These are phyloP conservation scores for Xylaria flabelliformis DNA, from an alignment of 495 filamentous ascomycete species.

Conservation along the genomic window DNA sequence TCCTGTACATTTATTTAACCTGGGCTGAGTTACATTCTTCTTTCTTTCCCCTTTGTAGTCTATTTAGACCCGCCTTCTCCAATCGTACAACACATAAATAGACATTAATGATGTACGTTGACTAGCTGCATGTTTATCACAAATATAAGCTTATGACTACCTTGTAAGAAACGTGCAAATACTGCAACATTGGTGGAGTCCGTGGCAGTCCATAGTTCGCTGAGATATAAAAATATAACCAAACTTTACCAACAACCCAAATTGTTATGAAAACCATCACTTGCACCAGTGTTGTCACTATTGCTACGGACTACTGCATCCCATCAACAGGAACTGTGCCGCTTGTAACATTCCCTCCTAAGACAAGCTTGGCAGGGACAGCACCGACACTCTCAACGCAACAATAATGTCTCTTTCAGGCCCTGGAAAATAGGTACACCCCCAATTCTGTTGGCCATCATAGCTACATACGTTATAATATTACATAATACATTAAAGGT, in stretches of 20 bases:
- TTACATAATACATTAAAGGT: too few relatives aligned
- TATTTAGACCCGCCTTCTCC: constrained; percentile 13
- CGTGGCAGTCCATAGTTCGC: not conserved
- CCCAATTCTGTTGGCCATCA: not conserved
- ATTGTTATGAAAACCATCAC: constrained; percentile 2
- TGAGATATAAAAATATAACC: not conserved
- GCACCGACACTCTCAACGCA: constrained; percentile 12
- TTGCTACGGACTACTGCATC: too few relatives aligned
- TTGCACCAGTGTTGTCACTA: too few relatives aligned
- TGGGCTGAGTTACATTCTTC: constrained; percentile 15
- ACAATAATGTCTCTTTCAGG: constrained; percentile 13
- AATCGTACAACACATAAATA: constrained; percentile 15
- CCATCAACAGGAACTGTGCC: constrained; percentile 1
- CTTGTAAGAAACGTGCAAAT: not conserved
- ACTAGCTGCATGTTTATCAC: not conserved
- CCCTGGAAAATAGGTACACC: constrained; percentile 1
- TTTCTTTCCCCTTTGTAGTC: constrained; percentile 15
- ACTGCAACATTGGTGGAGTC: not conserved
- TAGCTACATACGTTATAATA: not conserved
- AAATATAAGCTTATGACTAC: not conserved
- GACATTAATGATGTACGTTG: not conserved
- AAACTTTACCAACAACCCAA: constrained; percentile 3
- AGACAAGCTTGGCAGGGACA: constrained; percentile 9
- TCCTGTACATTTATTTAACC: constrained; percentile 15
- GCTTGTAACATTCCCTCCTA: not conserved